Conservation (phyloP, 176 grass and related monocot species). For the Elaeis guineensis region DNA sequence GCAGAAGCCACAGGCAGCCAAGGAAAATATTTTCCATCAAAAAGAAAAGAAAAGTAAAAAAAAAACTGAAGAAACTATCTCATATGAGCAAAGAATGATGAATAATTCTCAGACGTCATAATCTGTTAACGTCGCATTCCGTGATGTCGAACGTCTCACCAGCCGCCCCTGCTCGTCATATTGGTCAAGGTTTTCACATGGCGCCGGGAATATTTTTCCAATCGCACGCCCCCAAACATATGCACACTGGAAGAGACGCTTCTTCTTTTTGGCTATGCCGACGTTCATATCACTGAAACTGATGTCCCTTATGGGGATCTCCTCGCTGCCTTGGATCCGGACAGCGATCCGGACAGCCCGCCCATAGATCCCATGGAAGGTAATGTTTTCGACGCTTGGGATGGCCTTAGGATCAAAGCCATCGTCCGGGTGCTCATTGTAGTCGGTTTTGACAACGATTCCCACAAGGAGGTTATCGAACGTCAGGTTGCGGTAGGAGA, state of each 20-base stretch:
- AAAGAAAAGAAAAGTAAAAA: too few species aligned
- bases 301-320: constrained; percentile 1
- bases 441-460: constrained; percentile 10
- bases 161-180: constrained; percentile 4
- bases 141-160: background rate
- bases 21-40: too few species aligned
- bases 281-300: background rate
- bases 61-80: background rate
- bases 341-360: constrained; percentile 8
- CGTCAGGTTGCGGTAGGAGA: constrained; percentile 9
- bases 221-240: background rate
- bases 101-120: constrained; percentile 1
- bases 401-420: constrained; percentile 3
- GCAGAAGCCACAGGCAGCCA: too few species aligned
- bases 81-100: background rate
- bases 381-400: constrained; percentile 3
- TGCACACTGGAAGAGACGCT: constrained; percentile 7
- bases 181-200: constrained; percentile 10
- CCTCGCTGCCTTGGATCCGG: constrained; percentile 5
- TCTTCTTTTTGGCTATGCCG: constrained; percentile 1
- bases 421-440: constrained; percentile 11
- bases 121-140: background rate
- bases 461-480: background rate
- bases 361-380: constrained; percentile 8
- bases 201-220: background rate